These are phyloP conservation scores for Aspergillus sclerotialis DNA, from an alignment of 2,329 filamentous ascomycete genomes.

Conservation along the genomic window DNA sequence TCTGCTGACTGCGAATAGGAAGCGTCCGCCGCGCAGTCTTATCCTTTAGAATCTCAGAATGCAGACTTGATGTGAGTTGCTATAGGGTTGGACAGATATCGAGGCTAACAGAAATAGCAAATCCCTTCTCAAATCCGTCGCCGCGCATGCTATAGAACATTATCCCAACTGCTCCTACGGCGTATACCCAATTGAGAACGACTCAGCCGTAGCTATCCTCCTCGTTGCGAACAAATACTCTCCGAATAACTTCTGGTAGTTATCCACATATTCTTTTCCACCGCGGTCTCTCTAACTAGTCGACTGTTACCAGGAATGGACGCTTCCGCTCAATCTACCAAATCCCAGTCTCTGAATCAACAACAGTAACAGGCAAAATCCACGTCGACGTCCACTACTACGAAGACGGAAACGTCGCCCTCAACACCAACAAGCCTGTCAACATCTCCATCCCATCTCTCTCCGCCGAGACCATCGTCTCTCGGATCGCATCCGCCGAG, in stretches of 20 bases:
- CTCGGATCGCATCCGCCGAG: slow-evolving; percentile 71
- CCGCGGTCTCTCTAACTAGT: too few species aligned
- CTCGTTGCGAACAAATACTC: slow-evolving; percentile 96
- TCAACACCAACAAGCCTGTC: slow-evolving; percentile 79
- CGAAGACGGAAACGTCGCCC: slow-evolving; percentile 93
- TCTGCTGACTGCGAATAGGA: slow-evolving; percentile 46
- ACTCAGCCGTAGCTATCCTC: slow-evolving; percentile 69
- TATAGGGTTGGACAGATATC: background rate
- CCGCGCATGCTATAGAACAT: slow-evolving; percentile 75
- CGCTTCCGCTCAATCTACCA: slow-evolving; percentile 89
- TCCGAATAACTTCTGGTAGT: slow-evolving; percentile 94
- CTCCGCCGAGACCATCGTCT: slow-evolving; percentile 63
- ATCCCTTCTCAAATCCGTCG: slow-evolving; percentile 72
- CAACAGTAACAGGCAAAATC: slow-evolving; percentile 67
- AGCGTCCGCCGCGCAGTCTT: slow-evolving; percentile 73
- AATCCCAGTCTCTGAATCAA: slow-evolving; percentile 55
- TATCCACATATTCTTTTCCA: too few species aligned
- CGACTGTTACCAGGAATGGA: too few species aligned
- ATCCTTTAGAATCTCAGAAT: slow-evolving; percentile 69
- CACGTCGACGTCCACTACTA: slow-evolving; percentile 99
- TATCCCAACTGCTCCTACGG: slow-evolving; percentile 76
- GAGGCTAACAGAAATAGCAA: slow-evolving; percentile 49
- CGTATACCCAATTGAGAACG: slow-evolving; percentile 71
- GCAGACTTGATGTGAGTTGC: slow-evolving; percentile 67
- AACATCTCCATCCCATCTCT: slow-evolving; percentile 54